Evolutionary conservation across 768 basidiomycete species (phyloP), one percentile per base, ranked within the genome.

Genomic region (Tulasnella sp.): DNA sequence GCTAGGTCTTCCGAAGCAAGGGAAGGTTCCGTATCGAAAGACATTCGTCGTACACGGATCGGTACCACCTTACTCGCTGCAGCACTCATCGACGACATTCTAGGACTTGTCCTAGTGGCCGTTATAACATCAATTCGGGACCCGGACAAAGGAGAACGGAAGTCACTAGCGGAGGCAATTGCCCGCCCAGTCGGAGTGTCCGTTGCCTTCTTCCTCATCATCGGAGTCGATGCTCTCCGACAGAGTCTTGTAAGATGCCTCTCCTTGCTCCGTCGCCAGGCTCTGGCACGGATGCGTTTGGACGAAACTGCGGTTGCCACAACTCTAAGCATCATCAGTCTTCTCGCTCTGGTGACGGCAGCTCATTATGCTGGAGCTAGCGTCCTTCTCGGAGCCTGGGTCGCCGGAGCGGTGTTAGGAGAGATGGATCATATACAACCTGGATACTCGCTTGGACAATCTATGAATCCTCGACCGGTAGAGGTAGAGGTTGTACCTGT

Each of bases 401-500:
- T 88, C 5, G 85, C 86, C 0, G 88, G 88, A 1, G 79, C 85
- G 4, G 81, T 83, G 29, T 77, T 88, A 0, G 76, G 83, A 5
- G 80, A 83, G 19, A 74, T 82, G 0, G 66, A 76, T 1, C 65
- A 70, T 29, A 59, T 59, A 29, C 39, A 19, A 16, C 40, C 26
- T 98, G 95, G 72, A 98, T 86, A 4, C 90, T 77, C 96, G 90
- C 95, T 97, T 98, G 71, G 96, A 88, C 73, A 96, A 81, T 77
- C 97, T 98, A 37, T 95, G 90, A 22, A 96, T 80, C 59, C 90
- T 75, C 7, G 94, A 96, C 35, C 95, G 90, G 94, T 97, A 74
- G n/a, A n/a, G n/a, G n/a, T n/a, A 12, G 52, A 59, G 32, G n/a
- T 35, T 11, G 40, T 26, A 35, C 11, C n/a, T 17, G 65, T 64